Percentiles rank a stretch among this genome's conserved stretches.
Conservation (phyloP, 2,329 filamentous ascomycete species). For the Penicillium sp. region DNA sequence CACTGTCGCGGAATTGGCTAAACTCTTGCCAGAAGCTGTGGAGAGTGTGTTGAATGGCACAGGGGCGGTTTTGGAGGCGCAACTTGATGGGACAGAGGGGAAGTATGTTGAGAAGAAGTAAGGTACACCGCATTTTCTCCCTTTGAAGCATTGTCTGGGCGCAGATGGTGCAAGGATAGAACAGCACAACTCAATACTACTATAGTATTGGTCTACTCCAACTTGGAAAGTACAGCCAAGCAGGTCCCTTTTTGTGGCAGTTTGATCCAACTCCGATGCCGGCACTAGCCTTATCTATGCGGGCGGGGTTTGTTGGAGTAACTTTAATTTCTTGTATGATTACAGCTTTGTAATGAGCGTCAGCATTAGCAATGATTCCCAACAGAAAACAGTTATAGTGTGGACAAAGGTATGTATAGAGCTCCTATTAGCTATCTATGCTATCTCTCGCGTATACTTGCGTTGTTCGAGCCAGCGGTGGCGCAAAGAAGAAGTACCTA, state of each 20-base stretch:
- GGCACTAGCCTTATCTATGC: slow-evolving; percentile 44
- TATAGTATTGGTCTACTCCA: background rate
- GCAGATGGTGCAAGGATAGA: background rate
- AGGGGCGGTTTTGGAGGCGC: slow-evolving; percentile 67
- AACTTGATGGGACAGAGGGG: slow-evolving; percentile 61
- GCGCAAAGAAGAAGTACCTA: background rate
- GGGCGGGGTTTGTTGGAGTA: slow-evolving; percentile 22
- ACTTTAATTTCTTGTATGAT: slow-evolving; percentile 1
- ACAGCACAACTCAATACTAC: background rate
- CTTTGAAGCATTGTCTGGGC: background rate
- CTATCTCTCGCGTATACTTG: background rate
- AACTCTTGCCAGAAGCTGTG: slow-evolving; percentile 62
- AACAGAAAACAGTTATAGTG: background rate
- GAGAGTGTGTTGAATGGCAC: slow-evolving; percentile 61
- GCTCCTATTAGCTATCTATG: background rate
- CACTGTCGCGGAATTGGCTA: slow-evolving; percentile 60
- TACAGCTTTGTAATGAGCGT: background rate
- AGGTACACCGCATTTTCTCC: background rate
- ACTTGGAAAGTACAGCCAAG: background rate
- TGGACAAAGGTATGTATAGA: background rate
- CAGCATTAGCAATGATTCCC: background rate
- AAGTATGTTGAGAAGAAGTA: slow-evolving; percentile 50
- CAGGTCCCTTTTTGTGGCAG: background rate
- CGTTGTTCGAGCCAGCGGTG: background rate
- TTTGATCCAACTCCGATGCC: slow-evolving; percentile 34